Base-by-base conservation (phyloP, 1,284 basidiomycete genomes). In the Schizophyllum commune region DNA sequence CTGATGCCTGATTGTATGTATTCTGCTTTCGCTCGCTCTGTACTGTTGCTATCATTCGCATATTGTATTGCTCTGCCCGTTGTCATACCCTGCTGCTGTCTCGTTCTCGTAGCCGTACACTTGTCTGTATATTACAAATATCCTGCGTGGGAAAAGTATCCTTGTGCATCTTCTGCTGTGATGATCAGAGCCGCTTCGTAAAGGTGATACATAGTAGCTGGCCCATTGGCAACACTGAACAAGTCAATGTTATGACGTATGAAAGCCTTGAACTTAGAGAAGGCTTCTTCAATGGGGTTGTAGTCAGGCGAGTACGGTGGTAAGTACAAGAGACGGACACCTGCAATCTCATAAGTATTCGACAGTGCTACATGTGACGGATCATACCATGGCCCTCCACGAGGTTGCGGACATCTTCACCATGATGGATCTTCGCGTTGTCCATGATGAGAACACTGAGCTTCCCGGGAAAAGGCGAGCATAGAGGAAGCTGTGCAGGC, bases 301-400 rank as follows among this genome's bases (percentile, higher is more conserved):
- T 69, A 66, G 58, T 75, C 69, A 1, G 72, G 74, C 0, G 72
- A 75, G 60, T 75, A 75, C 5, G 74, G 67, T 15, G 74, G 74
- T 0, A 77, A 66, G 62, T 67, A 74, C 34, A 65, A 65, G 47
- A 71, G 63, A 0, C 62, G 63, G 19, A 72, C 66, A 60, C 65
- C 70, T 66, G 58, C 22, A 34, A 11, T 1, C 58, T 22, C 53
- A 27, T 32, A 60, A 56, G 20, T 55, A 17, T 32, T 51, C 57
- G 51, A 39, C 52, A 33, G 52, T 32, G 56, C 51, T 39, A 56
- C 52, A 51, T 60, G 15, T 13, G 11, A n/a, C n/a, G n/a, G n/a
- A n/a, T 60, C 58, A 15, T 39, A 67, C 65, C 64, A 58, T 65
- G 68, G n/a, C 51, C 62, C 2, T 70, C 68, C 1, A 59, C 63